phyloP scores from a whole-genome alignment of 495 filamentous ascomycete species.

The Thermochaetoides thermophila region DNA sequence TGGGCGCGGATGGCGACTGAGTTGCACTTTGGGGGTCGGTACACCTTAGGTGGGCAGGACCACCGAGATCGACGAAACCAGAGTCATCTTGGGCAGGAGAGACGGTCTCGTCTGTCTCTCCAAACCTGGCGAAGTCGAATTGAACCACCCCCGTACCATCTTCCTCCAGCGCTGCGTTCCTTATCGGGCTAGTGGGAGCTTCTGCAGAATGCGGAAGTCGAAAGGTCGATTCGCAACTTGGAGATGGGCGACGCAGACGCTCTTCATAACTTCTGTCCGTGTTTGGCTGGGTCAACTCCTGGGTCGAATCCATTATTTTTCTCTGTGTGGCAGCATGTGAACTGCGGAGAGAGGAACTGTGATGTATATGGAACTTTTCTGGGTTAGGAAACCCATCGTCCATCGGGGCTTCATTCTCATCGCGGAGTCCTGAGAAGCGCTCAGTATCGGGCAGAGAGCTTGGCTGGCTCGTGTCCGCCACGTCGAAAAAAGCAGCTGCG shows the following conservation, averaged over 20 bases:
- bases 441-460: no score
- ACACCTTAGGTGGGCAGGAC: slow-evolving; percentile 2
- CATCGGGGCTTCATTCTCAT: no score
- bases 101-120: slow-evolving; percentile 1
- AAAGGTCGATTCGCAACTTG: slow-evolving; percentile 1
- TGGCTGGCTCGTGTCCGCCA: no score
- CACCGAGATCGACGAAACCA: slow-evolving; percentile 12
- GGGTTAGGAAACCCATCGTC: no score
- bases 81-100: slow-evolving; percentile 11
- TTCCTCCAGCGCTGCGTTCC: slow-evolving; percentile 13
- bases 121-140: slow-evolving; percentile 13
- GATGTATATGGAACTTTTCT: no score
- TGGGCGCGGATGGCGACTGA: slow-evolving; percentile 1
- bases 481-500: no score
- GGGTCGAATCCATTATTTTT: slow-evolving; percentile 18
- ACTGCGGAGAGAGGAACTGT: no score
- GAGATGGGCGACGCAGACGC: slow-evolving; percentile 8
- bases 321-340: no score
- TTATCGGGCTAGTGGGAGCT: slow-evolving; percentile 1
- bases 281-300: slow-evolving; percentile 30
- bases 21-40: slow-evolving; percentile 7
- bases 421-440: no score
- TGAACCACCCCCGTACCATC: slow-evolving; percentile 25
- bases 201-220: background rate
- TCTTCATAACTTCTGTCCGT: slow-evolving; percentile 30